phyloP scores from a whole-genome alignment of 805 yeast species.

The Spathaspora passalidarum region DNA sequence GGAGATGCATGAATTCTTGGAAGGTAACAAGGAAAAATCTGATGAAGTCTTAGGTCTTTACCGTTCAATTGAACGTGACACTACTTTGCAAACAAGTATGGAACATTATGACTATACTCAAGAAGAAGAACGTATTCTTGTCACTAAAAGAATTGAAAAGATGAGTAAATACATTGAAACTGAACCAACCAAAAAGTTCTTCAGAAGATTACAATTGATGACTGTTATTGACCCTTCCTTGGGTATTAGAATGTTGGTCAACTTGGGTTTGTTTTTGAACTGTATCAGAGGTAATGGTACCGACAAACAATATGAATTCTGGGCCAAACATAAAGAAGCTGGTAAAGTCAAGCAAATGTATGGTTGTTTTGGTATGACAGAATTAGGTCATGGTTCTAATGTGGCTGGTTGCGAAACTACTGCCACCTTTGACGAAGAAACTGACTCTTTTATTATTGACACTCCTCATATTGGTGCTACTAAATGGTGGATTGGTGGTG shows the following conservation, averaged over 20 bases:
- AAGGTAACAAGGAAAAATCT: constrained; percentile 33
- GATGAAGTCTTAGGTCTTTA: constrained; percentile 24
- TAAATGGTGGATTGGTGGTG: constrained; percentile 99
- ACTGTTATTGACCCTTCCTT: constrained; percentile 37
- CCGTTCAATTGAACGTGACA: constrained; percentile 38
- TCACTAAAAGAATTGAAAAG: constrained; percentile 31
- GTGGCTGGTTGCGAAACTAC: constrained; percentile 94
- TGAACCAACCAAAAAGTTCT: constrained; percentile 28
- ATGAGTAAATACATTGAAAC: constrained; percentile 35
- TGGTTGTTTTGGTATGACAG: constrained; percentile 95
- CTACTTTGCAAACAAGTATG: constrained; percentile 27
- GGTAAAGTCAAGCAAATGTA: constrained; percentile 39
- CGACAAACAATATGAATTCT: constrained; percentile 32
- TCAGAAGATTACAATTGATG: constrained; percentile 33
- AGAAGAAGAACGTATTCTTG: constrained; percentile 28
- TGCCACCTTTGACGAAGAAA: constrained; percentile 67
- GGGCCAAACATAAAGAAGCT: constrained; percentile 35
- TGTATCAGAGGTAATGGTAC: constrained; percentile 43
- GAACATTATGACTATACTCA: constrained; percentile 32
- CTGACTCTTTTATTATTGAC: constrained; percentile 69
- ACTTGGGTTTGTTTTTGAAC: constrained; percentile 37
- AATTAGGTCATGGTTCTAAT: constrained; percentile 89
- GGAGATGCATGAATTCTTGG: constrained; percentile 35
- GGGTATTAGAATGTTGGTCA: constrained; percentile 37
- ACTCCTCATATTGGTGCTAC: constrained; percentile 93